Percentiles rank a stretch among this genome's conserved stretches.
Evolutionary conservation across 2,329 filamentous ascomycete genomes (phyloP).

Genomic region (Pseudogymnoascus sp.): DNA sequence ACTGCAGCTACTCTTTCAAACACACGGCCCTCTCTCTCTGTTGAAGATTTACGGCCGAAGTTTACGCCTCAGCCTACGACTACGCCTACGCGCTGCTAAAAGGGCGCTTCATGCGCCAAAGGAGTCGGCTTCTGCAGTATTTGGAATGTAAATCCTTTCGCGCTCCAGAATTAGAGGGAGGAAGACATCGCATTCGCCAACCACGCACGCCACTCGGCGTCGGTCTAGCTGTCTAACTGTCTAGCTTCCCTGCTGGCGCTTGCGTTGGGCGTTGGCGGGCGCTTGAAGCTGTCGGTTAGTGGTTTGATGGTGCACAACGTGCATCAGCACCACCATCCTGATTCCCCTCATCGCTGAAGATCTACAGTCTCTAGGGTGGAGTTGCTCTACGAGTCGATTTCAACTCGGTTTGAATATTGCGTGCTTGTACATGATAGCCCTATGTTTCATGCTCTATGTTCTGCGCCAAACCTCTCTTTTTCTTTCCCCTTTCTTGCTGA

Average conservation of each 20-base stretch:
- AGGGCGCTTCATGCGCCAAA: neutral
- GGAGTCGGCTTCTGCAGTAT: neutral
- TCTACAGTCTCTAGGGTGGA: neutral
- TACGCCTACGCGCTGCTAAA: neutral
- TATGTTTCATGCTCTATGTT: neutral
- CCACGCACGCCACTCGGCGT: neutral
- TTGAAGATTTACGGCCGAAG: neutral
- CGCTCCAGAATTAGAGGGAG: neutral
- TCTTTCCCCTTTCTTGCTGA: neutral
- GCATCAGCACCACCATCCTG: neutral
- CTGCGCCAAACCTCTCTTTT: neutral
- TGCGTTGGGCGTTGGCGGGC: conserved; percentile 1
- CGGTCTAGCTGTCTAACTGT: neutral
- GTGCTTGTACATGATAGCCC: neutral
- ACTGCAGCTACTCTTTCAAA: neutral
- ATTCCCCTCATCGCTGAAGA: neutral
- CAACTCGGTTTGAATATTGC: neutral
- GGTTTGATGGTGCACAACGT: neutral
- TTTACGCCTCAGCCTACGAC: neutral
- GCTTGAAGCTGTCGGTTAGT: conserved; percentile 1
- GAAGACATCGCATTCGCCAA: neutral
- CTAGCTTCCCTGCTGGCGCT: conserved; percentile 1
- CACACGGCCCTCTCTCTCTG: neutral
- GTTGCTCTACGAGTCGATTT: neutral
- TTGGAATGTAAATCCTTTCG: neutral